Evolutionary conservation across 2,329 filamentous ascomycete genomes (phyloP).

Genomic region (Macrophomina phaseolina): DNA sequence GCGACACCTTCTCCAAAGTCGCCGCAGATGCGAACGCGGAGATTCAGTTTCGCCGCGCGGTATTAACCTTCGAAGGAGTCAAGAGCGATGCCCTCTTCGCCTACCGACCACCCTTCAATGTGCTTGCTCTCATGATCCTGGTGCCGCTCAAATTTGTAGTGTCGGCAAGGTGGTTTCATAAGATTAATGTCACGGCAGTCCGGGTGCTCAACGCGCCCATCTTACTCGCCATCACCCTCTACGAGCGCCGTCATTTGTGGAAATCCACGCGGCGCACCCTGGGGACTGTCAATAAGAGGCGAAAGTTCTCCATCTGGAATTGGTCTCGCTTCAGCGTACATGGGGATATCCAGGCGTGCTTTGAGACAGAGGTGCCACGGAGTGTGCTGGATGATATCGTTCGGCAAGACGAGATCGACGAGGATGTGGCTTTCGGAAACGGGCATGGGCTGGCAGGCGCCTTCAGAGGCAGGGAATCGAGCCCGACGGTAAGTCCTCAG

Average conservation of each 20-base stretch:
- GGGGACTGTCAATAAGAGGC: slow-evolving; percentile 43
- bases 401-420: slow-evolving; percentile 55
- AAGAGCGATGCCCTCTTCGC: slow-evolving; percentile 84
- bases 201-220: slow-evolving; percentile 77
- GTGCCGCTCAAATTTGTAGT: slow-evolving; percentile 79
- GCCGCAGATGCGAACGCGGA: slow-evolving; percentile 79
- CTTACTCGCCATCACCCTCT: slow-evolving; percentile 71
- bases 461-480: slow-evolving; percentile 11
- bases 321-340: slow-evolving; percentile 72
- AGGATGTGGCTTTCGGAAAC: slow-evolving; percentile 44
- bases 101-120: slow-evolving; percentile 83
- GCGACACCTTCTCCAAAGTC: slow-evolving; percentile 81
- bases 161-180: slow-evolving; percentile 86
- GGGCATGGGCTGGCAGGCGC: slow-evolving; percentile 20
- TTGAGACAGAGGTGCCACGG: slow-evolving; percentile 72
- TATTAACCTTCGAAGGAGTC: slow-evolving; percentile 83
- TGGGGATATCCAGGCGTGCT: slow-evolving; percentile 74
- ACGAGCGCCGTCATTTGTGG: slow-evolving; percentile 75
- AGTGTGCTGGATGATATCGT: slow-evolving; percentile 54
- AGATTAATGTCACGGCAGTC: slow-evolving; percentile 80
- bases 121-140: slow-evolving; percentile 74
- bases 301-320: slow-evolving; percentile 65
- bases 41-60: slow-evolving; percentile 80
- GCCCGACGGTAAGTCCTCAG: slow-evolving; percentile 15
- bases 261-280: slow-evolving; percentile 47